phyloP scores from a whole-genome alignment of 495 filamentous ascomycete species.

The Trichodelitschia bisporula region DNA sequence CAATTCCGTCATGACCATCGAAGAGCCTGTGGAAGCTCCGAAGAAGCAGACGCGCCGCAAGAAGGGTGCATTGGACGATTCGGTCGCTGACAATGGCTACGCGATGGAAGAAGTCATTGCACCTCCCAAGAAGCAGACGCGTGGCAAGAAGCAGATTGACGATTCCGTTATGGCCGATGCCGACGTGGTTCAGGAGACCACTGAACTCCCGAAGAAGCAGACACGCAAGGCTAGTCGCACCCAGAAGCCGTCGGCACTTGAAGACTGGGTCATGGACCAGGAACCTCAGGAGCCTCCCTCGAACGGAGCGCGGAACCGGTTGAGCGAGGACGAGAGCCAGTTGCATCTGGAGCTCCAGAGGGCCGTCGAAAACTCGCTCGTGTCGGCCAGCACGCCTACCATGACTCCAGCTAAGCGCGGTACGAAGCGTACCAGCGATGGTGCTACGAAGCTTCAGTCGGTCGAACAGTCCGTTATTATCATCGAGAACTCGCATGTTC shows the following conservation, averaged over 20 bases:
- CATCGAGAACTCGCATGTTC: constrained; percentile 1
- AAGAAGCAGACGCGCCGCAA: not conserved
- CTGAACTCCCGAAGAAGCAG: not conserved
- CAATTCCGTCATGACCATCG: not conserved
- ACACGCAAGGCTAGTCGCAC: constrained; percentile 1
- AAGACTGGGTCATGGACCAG: too few relatives aligned
- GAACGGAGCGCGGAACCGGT: constrained; percentile 1
- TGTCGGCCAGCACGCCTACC: not conserved
- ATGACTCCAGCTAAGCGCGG: constrained; percentile 5
- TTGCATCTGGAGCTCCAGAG: constrained; percentile 3
- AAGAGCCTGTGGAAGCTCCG: not conserved
- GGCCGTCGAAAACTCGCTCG: not conserved
- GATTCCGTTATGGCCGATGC: not conserved
- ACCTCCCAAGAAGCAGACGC: not conserved
- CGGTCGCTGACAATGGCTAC: too few relatives aligned
- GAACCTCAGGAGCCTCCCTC: too few relatives aligned
- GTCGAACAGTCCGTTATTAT: constrained; percentile 3
- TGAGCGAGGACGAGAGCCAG: constrained; percentile 5
- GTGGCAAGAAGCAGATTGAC: constrained; percentile 2
- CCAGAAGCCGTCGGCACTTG: constrained; percentile 1
- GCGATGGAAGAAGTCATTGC: too few relatives aligned
- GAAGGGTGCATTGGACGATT: too few relatives aligned
- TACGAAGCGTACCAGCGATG: constrained; percentile 9
- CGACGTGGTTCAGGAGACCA: not conserved
- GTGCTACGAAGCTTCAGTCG: constrained; percentile 2